Conservation (phyloP, 2,329 filamentous ascomycete genomes). For the Microdochium paspali region DNA sequence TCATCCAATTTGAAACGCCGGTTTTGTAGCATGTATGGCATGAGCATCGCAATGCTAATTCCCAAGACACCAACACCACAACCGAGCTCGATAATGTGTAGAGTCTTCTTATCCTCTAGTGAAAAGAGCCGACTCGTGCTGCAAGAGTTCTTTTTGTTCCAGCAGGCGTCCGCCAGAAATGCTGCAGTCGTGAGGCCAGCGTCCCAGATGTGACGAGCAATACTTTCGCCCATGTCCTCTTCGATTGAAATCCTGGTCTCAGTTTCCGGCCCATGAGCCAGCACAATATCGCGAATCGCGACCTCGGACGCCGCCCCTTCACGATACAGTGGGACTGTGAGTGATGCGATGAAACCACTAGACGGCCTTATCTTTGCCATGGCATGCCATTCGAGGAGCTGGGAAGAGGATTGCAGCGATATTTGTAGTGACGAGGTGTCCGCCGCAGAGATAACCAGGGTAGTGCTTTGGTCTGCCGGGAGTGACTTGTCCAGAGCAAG, state of each 20-base stretch:
- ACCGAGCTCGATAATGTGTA: conserved; percentile 44
- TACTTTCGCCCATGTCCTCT: conserved; percentile 51
- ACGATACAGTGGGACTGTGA: conserved; percentile 9
- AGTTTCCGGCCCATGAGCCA: conserved; percentile 15
- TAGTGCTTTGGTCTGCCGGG: neutral
- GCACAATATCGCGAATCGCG: conserved; percentile 11
- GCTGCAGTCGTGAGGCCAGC: conserved; percentile 38
- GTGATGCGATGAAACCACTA: conserved; percentile 14
- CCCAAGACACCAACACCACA: conserved; percentile 48
- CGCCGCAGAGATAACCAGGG: neutral
- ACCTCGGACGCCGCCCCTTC: conserved; percentile 10
- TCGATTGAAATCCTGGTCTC: conserved; percentile 30
- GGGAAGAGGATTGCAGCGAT: neutral
- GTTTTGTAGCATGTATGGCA: conserved; percentile 15
- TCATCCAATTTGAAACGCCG: conserved; percentile 7
- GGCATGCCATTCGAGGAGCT: conserved; percentile 6
- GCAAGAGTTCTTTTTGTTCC: neutral
- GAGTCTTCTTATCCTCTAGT: conserved; percentile 10
- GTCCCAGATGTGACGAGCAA: conserved; percentile 51
- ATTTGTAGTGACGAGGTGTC: conserved; percentile 7
- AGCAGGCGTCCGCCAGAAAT: conserved; percentile 18
- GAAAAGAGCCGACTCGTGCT: conserved; percentile 7
- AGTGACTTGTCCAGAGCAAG: neutral
- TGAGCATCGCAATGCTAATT: conserved; percentile 28
- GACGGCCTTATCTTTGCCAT: neutral